Percentiles rank a stretch among this genome's conserved stretches.
Evolutionary conservation across 306 rosid genomes (phyloP).

Genomic region (Lagenaria siceraria): DNA sequence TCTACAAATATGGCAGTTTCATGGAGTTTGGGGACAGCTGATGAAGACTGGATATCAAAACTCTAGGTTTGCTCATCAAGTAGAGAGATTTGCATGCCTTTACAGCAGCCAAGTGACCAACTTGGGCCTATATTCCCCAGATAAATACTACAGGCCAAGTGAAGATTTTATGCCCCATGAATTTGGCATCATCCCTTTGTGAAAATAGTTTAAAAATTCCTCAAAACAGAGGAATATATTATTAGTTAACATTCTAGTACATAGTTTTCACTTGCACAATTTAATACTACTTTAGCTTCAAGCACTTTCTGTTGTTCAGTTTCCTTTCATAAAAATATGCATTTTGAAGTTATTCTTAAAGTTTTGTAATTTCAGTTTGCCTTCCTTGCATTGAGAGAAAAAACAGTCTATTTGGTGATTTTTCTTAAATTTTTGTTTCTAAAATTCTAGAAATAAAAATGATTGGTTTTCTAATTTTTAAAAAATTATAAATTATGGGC

Average conservation of each 20-base stretch:
- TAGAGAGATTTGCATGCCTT: constrained; percentile 93
- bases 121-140: constrained; percentile 75
- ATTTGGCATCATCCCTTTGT: constrained; percentile 48
- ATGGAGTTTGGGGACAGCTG: constrained; percentile 91
- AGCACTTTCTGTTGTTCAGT: no score
- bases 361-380: neutral
- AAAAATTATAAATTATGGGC: no score
- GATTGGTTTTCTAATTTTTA: neutral
- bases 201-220: neutral
- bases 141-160: constrained; percentile 88
- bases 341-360: no score
- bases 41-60: constrained; percentile 98
- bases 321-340: no score
- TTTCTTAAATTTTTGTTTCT: no score
- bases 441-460: neutral
- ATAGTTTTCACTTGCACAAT: neutral
- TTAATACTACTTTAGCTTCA: neutral
- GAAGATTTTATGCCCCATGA: constrained; percentile 98
- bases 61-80: constrained; percentile 99
- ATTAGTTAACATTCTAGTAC: neutral
- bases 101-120: constrained; percentile 92
- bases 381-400: neutral
- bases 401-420: no score
- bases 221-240: neutral
- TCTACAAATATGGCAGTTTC: constrained; percentile 43